phyloP scores from a whole-genome alignment of 371 early-diverging fungal genomes.

The Lichtheimia hyalospora region DNA sequence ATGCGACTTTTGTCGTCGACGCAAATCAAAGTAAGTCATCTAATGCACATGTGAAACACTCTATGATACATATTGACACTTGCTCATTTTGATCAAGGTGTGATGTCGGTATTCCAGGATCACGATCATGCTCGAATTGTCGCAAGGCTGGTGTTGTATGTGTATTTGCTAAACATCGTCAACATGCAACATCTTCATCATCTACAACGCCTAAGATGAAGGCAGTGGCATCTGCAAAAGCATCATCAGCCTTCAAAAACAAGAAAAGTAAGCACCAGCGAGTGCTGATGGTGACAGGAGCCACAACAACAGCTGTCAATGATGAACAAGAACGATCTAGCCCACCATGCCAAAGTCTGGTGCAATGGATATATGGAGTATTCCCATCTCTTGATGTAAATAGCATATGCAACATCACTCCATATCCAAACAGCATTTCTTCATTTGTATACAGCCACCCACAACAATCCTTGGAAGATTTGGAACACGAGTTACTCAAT shows the following conservation, averaged over 20 bases:
- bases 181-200: not conserved
- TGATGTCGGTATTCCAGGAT: slow-evolving; percentile 35
- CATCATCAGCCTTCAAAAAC: not conserved
- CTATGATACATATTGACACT: not conserved
- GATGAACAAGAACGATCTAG: not conserved
- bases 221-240: not conserved
- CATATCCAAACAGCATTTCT: not conserved
- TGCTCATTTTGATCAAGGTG: slow-evolving; percentile 17
- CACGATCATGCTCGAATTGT: slow-evolving; percentile 38
- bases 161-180: slow-evolving; percentile 2
- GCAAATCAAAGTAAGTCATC: slow-evolving; percentile 43
- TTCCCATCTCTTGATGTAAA: not conserved
- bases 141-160: slow-evolving; percentile 9
- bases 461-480: not conserved
- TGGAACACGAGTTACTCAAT: not conserved
- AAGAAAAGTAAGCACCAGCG: too few relatives aligned
- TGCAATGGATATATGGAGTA: not conserved
- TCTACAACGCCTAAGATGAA: not conserved
- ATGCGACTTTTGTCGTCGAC: slow-evolving; percentile 41
- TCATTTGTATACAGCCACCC: not conserved
- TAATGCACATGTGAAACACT: not conserved
- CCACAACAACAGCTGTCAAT: too few relatives aligned
- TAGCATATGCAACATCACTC: too few relatives aligned
- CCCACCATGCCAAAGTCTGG: not conserved
- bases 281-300: too few relatives aligned